Evolutionary conservation across 2,329 filamentous ascomycete genomes (phyloP).

Genomic region (Phaeoacremonium minimum): DNA sequence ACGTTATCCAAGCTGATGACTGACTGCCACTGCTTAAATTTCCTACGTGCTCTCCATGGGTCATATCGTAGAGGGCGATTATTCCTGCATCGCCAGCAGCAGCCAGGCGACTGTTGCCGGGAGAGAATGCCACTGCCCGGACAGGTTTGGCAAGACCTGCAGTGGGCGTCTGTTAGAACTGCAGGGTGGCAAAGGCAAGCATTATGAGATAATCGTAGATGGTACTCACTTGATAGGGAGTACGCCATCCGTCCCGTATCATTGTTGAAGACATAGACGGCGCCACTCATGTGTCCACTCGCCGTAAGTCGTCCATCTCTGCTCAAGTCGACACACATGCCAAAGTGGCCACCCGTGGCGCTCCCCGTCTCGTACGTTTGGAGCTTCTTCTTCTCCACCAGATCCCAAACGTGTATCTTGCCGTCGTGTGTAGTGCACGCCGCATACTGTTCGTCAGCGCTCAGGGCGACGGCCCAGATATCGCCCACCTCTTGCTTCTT

Average conservation of each 20-base stretch:
- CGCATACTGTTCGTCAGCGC: conserved; percentile 76
- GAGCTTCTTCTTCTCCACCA: conserved; percentile 45
- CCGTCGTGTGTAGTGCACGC: conserved; percentile 88
- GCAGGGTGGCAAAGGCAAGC: too few species aligned
- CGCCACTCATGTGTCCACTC: conserved; percentile 88
- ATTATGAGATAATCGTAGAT: too few species aligned
- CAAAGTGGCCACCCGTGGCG: conserved; percentile 65
- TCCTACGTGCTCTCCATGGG: conserved; percentile 86
- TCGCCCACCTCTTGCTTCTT: conserved; percentile 44
- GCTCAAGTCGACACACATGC: conserved; percentile 78
- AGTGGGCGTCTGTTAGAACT: conserved; percentile 3
- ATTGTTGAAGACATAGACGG: conserved; percentile 93
- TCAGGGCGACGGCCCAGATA: conserved; percentile 84
- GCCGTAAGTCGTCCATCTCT: conserved; percentile 80
- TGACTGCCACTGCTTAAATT: conserved; percentile 58
- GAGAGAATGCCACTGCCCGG: conserved; percentile 82
- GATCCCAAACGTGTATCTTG: conserved; percentile 83
- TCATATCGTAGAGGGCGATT: conserved; percentile 88
- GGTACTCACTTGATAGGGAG: conserved; percentile 68
- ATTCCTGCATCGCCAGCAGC: conserved; percentile 85
- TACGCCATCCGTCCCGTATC: conserved; percentile 80
- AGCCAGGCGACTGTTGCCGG: conserved; percentile 76
- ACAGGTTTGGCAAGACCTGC: conserved; percentile 81
- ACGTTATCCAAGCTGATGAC: conserved; percentile 86
- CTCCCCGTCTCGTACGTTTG: conserved; percentile 73